Base-by-base conservation (phyloP, 331 rosid genomes). In the Prunus yedoensis region DNA sequence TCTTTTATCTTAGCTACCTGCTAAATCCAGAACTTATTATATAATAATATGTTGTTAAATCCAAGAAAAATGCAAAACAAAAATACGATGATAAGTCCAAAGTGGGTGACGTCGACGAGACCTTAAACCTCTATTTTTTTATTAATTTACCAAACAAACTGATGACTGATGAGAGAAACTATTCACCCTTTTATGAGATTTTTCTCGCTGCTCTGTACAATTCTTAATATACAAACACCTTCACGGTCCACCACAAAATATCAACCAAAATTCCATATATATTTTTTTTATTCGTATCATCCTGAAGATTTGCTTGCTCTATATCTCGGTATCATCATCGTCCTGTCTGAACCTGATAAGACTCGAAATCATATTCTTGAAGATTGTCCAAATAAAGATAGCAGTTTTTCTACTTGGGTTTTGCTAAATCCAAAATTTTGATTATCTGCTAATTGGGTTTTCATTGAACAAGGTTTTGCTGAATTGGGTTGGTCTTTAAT, bases 401-500 rank as follows among this genome's bases (percentile, higher is more conserved):
- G 43, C 43, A 38, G 43, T 9, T 32, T 32, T 32, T 32, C 38
- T 32, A 32, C 8, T 5, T 32, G 38, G 38, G 38, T 32, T 32
- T 28, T 28, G 38, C 21, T 38, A 32, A 61, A 64, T 64, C 25
- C 15, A n/a, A 32, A 38, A 64, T 64, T 64, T 43, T 30, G 49
- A 28, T 61, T 38, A 1, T 59, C 16, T 60, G 72, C 57, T 58
- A 59, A 54, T 45, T 75, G 74, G 68, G 65, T 70, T 61, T 21
- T 52, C 10, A 61, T 25, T 47, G 1, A 15, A 46, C n/a, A 28
- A 71, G 72, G 64, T 25, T 17, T 56, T 79, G 13, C 65, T 32
- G 49, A 74, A 30, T 52, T 54, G 80, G 83, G 85, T 74, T 21
- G 35, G 23, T 66, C 30, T 64, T 14, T 5, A 45, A 57, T 17